Evolutionary conservation across 257 asterid species (phyloP).

Genomic region (Thymus quinquecostatus): DNA sequence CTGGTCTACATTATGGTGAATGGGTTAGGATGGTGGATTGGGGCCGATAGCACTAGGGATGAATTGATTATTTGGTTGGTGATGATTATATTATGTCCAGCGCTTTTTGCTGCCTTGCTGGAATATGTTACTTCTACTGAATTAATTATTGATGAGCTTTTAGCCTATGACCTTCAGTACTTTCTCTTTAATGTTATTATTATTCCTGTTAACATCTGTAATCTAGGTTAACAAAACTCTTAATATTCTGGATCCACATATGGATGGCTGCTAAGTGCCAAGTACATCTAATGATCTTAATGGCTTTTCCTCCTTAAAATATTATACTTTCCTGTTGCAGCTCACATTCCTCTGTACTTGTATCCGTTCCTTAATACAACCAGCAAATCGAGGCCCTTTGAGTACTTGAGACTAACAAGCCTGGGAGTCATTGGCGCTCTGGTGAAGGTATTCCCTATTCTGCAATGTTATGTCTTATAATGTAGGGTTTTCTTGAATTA

Average conservation of each 20-base stretch:
- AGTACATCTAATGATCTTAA: neutral
- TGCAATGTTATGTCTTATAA: slow-evolving; percentile 1
- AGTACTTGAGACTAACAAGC: slow-evolving; percentile 93
- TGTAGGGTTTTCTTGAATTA: neutral
- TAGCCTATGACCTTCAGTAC: slow-evolving; percentile 16
- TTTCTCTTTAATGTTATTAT: neutral
- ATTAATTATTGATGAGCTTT: slow-evolving; percentile 17
- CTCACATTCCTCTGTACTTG: slow-evolving; percentile 83
- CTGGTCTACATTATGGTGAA: slow-evolving; percentile 7
- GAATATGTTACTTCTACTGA: neutral
- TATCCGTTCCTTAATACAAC: slow-evolving; percentile 93
- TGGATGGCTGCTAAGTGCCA: neutral
- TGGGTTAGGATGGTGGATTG: neutral
- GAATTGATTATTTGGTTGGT: slow-evolving; percentile 2
- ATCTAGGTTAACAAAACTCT: slow-evolving; percentile 11
- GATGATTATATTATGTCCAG: slow-evolving; percentile 2
- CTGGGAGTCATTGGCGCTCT: slow-evolving; percentile 96
- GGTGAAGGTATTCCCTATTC: slow-evolving; percentile 77
- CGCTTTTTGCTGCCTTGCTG: neutral
- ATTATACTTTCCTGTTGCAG: slow-evolving; percentile 53
- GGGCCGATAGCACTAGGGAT: neutral
- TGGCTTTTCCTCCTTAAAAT: slow-evolving; percentile 15
- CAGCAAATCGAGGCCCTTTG: slow-evolving; percentile 93
- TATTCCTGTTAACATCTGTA: slow-evolving; percentile 2
- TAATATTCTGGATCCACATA: neutral